Percentiles rank a stretch among this genome's conserved stretches.
These are phyloP conservation scores for Backusella morwellensis DNA, from an alignment of 192 early-diverging fungal genomes.

Conservation along the genomic window DNA sequence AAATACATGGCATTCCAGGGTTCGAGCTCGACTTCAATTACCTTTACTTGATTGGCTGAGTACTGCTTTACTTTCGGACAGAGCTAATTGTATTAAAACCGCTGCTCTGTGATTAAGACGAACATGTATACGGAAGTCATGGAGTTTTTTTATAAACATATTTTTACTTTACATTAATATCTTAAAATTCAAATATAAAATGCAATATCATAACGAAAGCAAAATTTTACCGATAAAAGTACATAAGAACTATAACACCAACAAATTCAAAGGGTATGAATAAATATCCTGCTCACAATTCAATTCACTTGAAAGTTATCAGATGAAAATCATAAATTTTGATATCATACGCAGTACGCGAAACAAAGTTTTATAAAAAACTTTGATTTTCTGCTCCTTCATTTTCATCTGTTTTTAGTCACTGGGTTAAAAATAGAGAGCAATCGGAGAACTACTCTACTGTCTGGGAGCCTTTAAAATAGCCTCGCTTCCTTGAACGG, in stretches of 20 bases:
- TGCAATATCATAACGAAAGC: no score
- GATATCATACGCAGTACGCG: neutral
- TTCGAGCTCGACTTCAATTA: neutral
- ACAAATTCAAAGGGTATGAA: neutral
- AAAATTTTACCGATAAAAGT: no score
- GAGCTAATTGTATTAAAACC: neutral
- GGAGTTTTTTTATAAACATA: no score
- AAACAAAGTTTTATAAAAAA: conserved; percentile 1
- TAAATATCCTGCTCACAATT: neutral
- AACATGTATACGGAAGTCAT: no score
- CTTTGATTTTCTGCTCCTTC: neutral
- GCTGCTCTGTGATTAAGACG: neutral
- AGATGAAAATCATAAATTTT: neutral
- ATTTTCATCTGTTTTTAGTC: neutral
- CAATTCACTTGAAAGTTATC: neutral
- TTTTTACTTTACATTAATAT: no score
- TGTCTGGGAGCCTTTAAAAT: neutral
- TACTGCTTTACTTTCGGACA: neutral
- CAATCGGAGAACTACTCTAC: neutral
- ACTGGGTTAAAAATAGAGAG: neutral
- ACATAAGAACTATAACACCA: no score
- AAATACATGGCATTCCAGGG: neutral
- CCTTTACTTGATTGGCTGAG: neutral
- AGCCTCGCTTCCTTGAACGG: neutral
- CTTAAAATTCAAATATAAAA: neutral